Evolutionary conservation across 1,284 basidiomycete genomes (phyloP).

Genomic region (Cryptococcus sp.): DNA sequence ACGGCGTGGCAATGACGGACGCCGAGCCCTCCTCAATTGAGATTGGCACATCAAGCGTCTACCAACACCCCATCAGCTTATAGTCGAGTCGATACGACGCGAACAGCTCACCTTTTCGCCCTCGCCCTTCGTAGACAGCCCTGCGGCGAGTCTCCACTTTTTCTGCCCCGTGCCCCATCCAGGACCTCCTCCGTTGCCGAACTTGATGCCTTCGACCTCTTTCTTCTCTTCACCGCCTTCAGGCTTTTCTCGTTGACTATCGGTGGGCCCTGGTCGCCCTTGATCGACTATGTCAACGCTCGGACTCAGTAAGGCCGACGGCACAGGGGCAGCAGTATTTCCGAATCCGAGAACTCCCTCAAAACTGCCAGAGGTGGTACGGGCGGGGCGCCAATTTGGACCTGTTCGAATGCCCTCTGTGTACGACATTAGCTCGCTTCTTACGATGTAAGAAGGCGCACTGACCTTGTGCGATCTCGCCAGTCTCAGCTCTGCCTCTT

Average conservation of each 20-base stretch:
- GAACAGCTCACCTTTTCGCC: conserved; percentile 25
- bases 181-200: conserved; percentile 39
- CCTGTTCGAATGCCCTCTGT: conserved; percentile 24
- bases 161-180: conserved; percentile 49
- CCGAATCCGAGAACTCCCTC: conserved; percentile 53
- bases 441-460: not conserved
- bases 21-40: conserved; percentile 20
- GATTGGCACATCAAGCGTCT: conserved; percentile 26
- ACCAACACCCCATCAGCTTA: not conserved
- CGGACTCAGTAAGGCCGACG: conserved; percentile 11
- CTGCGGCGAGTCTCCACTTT: conserved; percentile 47
- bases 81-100: not conserved
- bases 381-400: conserved; percentile 44
- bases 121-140: conserved; percentile 17
- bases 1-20: conserved; percentile 40
- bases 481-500: conserved; percentile 22
- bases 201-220: conserved; percentile 20
- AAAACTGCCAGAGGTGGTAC: conserved; percentile 46
- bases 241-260: conserved; percentile 6
- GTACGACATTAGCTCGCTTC: conserved; percentile 1
- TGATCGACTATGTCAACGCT: conserved; percentile 6
- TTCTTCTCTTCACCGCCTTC: conserved; percentile 19
- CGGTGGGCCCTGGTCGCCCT: conserved; percentile 3
- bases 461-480: conserved; percentile 26
- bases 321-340: conserved; percentile 17